phyloP scores from a whole-genome alignment of 345 rosid genomes.

The Rhizophora mangle region DNA sequence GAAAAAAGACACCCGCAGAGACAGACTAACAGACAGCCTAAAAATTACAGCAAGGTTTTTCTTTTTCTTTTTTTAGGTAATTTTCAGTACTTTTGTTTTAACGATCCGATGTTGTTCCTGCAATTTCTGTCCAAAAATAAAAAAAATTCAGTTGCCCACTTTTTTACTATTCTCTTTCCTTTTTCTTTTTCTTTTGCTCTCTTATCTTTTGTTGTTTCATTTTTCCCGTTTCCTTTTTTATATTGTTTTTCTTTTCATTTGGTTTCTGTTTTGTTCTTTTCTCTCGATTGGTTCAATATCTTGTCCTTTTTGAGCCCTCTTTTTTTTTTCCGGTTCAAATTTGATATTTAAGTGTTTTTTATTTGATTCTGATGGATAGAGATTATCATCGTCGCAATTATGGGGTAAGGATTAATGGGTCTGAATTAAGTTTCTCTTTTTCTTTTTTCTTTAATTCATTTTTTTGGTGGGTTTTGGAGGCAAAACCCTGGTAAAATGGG shows the following conservation, averaged over 20 bases:
- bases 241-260: not conserved
- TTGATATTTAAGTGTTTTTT: not conserved
- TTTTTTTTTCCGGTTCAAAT: not conserved
- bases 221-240: not conserved
- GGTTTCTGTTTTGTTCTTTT: not conserved
- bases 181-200: not conserved
- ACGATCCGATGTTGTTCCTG: conserved; percentile 15
- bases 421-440: not conserved
- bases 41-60: not conserved
- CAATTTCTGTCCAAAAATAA: conserved; percentile 3
- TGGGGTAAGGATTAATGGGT: conserved; percentile 13
- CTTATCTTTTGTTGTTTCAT: not conserved
- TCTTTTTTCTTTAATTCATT: not conserved
- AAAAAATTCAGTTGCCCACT: not conserved
- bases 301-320: not conserved
- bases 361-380: conserved; percentile 8
- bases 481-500: not conserved
- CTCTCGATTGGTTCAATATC: not conserved
- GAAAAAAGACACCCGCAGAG: too few relatives aligned
- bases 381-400: conserved; percentile 5
- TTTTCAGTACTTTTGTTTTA: not conserved
- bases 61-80: not conserved
- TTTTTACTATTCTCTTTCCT: not conserved
- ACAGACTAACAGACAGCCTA: too few relatives aligned
- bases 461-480: not conserved